Conservation (phyloP, 2,329 filamentous ascomycete species). For the Fusarium stilboides region DNA sequence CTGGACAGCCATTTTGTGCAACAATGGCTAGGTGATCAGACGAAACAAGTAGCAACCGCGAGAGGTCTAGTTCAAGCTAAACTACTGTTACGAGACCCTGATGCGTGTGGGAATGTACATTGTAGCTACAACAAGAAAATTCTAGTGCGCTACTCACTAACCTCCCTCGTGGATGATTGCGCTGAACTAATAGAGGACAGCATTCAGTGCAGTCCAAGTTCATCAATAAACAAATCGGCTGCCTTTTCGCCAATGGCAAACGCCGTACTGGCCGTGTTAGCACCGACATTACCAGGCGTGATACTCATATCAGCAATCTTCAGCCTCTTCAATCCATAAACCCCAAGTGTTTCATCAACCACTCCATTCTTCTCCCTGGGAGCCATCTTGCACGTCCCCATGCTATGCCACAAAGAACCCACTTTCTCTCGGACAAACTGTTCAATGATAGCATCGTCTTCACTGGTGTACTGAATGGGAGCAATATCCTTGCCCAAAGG, state of each 20-base stretch:
- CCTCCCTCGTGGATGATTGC: too few relatives aligned
- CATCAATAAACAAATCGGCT: neutral
- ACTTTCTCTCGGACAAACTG: neutral
- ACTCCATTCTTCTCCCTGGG: neutral
- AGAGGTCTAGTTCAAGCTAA: too few relatives aligned
- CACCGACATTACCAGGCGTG: neutral
- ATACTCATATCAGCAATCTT: slow-evolving; percentile 1
- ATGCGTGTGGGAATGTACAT: too few relatives aligned
- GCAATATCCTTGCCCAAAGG: neutral
- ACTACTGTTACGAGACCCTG: too few relatives aligned
- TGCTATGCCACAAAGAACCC: slow-evolving; percentile 2
- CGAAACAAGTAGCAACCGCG: too few relatives aligned
- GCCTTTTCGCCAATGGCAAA: neutral
- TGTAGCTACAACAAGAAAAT: too few relatives aligned
- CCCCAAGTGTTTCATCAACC: neutral
- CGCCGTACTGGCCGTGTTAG: neutral
- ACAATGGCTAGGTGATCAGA: too few relatives aligned
- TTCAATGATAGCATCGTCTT: neutral
- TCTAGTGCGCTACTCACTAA: too few relatives aligned
- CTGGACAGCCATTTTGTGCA: too few relatives aligned
- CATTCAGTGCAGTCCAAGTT: neutral
- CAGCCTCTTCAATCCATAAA: neutral
- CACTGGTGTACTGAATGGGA: neutral
- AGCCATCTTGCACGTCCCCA: slow-evolving; percentile 2
- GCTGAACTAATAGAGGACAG: too few relatives aligned